Conservation (phyloP, 2,329 filamentous ascomycete genomes). For the Aspergillus caelatus region DNA sequence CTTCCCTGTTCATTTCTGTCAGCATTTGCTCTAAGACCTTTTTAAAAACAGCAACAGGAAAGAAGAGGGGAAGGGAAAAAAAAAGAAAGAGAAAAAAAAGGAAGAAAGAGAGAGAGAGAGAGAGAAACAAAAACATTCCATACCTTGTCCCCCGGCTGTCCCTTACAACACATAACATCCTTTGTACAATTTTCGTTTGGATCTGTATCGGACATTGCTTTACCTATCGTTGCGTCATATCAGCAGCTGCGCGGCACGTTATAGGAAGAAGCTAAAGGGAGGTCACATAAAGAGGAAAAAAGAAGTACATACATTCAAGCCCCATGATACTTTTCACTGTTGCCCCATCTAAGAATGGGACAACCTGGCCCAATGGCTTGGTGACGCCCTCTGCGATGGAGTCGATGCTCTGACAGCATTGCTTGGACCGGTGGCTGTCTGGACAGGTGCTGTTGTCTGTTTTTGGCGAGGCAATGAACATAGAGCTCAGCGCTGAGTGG, state of each 20-base stretch:
- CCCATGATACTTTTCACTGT: conserved; percentile 20
- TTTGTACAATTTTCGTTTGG: conserved; percentile 22
- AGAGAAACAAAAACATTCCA: not conserved
- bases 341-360: conserved; percentile 25
- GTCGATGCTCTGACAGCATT: conserved; percentile 30
- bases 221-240: conserved; percentile 19
- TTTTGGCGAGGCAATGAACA: conserved; percentile 4
- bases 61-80: not conserved
- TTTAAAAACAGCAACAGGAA: not conserved
- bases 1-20: not conserved
- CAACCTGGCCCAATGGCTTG: conserved; percentile 20
- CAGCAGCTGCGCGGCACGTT: not conserved
- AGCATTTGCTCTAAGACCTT: not conserved
- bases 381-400: conserved; percentile 19
- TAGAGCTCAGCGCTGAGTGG: conserved; percentile 6
- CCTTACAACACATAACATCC: conserved; percentile 31
- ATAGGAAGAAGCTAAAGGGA: not conserved
- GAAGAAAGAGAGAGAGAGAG: too few species aligned
- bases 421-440: conserved; percentile 21
- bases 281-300: not conserved
- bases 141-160: conserved; percentile 10
- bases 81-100: too few species aligned
- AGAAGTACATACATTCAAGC: not conserved
- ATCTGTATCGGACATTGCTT: conserved; percentile 19
- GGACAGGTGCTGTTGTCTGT: conserved; percentile 28